Percentiles rank a stretch among this genome's conserved stretches.
phyloP scores from a whole-genome alignment of 768 basidiomycete species.

The Termitomyces sp. region DNA sequence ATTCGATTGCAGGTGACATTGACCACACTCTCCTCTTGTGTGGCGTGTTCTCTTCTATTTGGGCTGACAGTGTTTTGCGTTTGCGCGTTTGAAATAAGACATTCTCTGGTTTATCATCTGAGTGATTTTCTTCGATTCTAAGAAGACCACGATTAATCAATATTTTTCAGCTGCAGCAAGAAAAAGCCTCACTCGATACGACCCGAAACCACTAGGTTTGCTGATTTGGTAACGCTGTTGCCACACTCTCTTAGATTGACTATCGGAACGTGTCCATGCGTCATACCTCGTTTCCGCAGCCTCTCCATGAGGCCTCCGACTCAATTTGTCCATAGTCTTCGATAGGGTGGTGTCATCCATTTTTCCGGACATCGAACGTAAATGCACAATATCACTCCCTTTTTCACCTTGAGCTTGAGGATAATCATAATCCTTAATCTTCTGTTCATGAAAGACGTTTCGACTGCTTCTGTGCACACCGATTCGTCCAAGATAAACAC shows the following conservation, averaged over 20 bases:
- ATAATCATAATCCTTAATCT: background rate
- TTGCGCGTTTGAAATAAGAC: background rate
- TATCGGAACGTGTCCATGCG: background rate
- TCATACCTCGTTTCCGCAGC: background rate
- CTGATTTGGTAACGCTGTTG: background rate
- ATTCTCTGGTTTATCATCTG: background rate
- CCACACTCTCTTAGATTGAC: background rate
- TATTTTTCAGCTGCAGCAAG: background rate
- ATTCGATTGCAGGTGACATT: background rate
- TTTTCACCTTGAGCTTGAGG: background rate
- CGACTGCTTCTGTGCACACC: slow-evolving; percentile 13
- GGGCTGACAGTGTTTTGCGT: slow-evolving; percentile 3
- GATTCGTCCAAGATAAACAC: slow-evolving; percentile 40
- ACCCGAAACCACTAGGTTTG: background rate
- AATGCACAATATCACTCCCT: background rate
- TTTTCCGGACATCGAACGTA: background rate
- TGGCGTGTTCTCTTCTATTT: background rate
- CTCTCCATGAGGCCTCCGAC: background rate
- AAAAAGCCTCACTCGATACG: background rate
- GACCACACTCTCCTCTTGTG: slow-evolving; percentile 3
- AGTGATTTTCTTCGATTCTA: background rate
- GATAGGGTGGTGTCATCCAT: background rate
- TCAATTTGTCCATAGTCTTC: background rate
- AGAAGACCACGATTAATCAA: background rate
- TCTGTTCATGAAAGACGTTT: background rate